Base-by-base conservation (phyloP, 306 rosid species). In the Prunus persica region DNA sequence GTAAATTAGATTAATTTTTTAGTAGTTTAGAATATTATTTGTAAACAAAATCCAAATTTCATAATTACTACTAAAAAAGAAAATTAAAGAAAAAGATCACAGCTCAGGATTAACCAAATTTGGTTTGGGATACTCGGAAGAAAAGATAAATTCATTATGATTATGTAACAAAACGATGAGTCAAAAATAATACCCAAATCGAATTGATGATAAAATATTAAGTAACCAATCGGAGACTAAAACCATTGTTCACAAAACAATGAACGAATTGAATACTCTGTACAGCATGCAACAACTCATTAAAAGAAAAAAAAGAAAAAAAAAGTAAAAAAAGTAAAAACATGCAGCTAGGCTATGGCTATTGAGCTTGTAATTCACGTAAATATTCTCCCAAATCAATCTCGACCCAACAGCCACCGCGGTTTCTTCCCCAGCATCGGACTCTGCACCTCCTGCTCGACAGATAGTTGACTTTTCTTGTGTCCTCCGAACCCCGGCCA, bases 381-480 rank as follows among this genome's bases (percentile, higher is more conserved):
- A 45, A 38, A 13, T 57, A 38, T 38, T 38, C 43, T 38, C 43
- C 56, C 56, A 73, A 43, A 43, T 73, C 69, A 73, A 9, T 73
- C 69, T 18, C 30, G 60, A 7, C 69, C 60, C 77, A 73, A 19
- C 32, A 85, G 78, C 84, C 88, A 60, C 50, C 93, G 93, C 4
- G 87, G 93, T 72, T 87, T 90, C 84, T 92, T 90, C 32, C 77
- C 80, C 62, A 93, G 97, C 64, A 84, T 72, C 22, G 97, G 97
- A 54, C 97, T 92, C 72, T 95, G 97, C 78, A 83, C 99, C 86
- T 95, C 99, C 74, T 95, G 87, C 28, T 88, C 97, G 6, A 69
- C 88, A 46, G 76, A 49, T 63, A 82, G 78, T 72, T 74, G 82
- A 64, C 34, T 73, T 63, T 41, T 80, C 63, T 15, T 84, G 10